These are phyloP conservation scores for Dryas octopetala DNA, from an alignment of 306 rosid species.

Conservation along the genomic window DNA sequence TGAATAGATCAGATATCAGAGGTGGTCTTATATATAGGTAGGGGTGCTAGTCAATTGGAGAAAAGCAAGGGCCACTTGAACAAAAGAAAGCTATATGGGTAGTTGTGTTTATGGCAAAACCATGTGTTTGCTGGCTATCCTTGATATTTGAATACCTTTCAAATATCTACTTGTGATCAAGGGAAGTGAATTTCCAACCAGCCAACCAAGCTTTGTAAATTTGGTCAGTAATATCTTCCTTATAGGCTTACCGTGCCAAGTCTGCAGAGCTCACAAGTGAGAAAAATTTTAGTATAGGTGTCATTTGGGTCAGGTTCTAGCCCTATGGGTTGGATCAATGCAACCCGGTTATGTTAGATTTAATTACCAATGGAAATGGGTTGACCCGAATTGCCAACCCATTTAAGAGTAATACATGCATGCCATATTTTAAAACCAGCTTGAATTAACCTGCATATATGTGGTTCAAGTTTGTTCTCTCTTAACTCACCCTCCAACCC, in stretches of 20 bases:
- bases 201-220: not conserved
- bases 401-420: too few species aligned
- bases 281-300: not conserved
- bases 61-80: slow-evolving; percentile 5
- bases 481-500: too few species aligned
- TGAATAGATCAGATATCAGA: not conserved
- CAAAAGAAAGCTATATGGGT: not conserved
- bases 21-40: slow-evolving; percentile 5
- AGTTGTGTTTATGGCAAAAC: slow-evolving; percentile 8
- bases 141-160: not conserved
- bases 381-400: too few species aligned
- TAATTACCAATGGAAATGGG: too few species aligned
- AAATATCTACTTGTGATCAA: slow-evolving; percentile 4
- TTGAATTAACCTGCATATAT: not conserved
- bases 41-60: not conserved
- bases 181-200: not conserved
- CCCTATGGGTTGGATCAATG: not conserved
- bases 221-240: not conserved
- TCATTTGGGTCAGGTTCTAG: not conserved
- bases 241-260: not conserved
- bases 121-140: not conserved
- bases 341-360: too few species aligned
- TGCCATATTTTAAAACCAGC: too few species aligned
- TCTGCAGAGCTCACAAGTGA: not conserved
- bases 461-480: too few species aligned